Base-by-base conservation (phyloP, 768 basidiomycete genomes). In the Suillus clintonianus region DNA sequence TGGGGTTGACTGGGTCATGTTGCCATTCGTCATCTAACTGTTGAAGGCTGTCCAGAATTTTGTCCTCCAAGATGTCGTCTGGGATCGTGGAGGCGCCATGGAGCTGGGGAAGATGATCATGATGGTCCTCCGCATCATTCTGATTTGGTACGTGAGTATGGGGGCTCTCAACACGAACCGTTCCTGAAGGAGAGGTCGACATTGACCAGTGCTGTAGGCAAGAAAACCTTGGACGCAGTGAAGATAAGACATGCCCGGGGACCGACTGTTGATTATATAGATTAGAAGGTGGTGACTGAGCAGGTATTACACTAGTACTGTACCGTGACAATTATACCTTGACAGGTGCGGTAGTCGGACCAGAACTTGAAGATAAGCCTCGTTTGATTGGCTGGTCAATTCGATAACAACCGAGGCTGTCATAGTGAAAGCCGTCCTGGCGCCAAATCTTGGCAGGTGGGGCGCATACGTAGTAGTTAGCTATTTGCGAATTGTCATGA, bases 1-100 rank as follows among this genome's bases (percentile, higher is more conserved):
- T 51, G 50, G 48, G 48, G 8, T 50, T 50, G 48, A 15, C 15
- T 89, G 78, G 1, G 85, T 77, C 61, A 89, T 85, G 72, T 86
- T 89, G 2, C 89, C 89, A 27, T 50, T 50, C 48, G 17, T 50
- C 48, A 3, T 50, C 27, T 17, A 9, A 30, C 27, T 50, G 48
- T 30, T 50, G 15, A 17, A 50, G 27, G 15, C 17, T 3, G 4
- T 50, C 48, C 15, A 15, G 15, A 30, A 30, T 30, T 50, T 27
- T 27, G 0, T 27, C 27, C 8, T 50, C 27, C 27, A 50, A 24
- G 8, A 27, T 30, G 27, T 50, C 48, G 24, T 24, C 47, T 7
- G 3, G 14, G 9, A 30, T 17, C 9, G 27, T 9, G 27, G 48
- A 30, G 27, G 2, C 27, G 27, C 15, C 8, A 15, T 27, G 15